These are phyloP conservation scores for Boletus vinaceobasis DNA, from an alignment of 768 basidiomycete species.

Conservation along the genomic window DNA sequence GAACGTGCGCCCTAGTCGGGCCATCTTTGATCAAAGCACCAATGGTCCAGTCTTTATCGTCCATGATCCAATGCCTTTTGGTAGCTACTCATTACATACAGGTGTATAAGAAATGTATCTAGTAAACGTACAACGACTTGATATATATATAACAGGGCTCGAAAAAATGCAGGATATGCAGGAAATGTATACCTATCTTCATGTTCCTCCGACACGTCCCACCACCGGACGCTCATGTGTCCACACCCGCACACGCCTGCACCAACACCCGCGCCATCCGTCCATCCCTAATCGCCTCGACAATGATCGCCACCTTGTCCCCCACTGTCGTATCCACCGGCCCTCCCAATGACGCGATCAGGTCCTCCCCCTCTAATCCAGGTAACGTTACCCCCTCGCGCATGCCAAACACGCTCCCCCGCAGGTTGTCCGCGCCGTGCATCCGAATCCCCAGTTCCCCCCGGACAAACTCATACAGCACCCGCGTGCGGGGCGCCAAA, in stretches of 20 bases:
- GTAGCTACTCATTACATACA: background rate
- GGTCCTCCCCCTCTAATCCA: constrained; percentile 52
- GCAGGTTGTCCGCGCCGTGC: constrained; percentile 75
- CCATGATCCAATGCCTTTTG: no score
- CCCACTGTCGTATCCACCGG: constrained; percentile 56
- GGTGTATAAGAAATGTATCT: background rate
- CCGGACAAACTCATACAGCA: constrained; percentile 77
- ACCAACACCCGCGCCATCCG: constrained; percentile 59
- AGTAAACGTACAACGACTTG: background rate
- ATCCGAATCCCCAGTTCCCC: constrained; percentile 69
- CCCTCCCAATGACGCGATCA: constrained; percentile 10
- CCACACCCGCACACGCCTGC: constrained; percentile 41
- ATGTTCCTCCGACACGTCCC: background rate
- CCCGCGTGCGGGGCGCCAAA: constrained; percentile 51
- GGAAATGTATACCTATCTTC: background rate
- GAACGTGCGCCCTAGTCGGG: background rate
- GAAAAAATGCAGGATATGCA: background rate
- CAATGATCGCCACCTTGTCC: constrained; percentile 67
- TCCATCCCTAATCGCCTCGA: constrained; percentile 77
- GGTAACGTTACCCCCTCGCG: background rate
- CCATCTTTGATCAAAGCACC: background rate
- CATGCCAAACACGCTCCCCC: constrained; percentile 57
- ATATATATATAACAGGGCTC: background rate
- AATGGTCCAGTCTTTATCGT: no score
- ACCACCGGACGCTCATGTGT: constrained; percentile 4